Evolutionary conservation across 345 rosid genomes (phyloP).

Genomic region (Turritis glabra): DNA sequence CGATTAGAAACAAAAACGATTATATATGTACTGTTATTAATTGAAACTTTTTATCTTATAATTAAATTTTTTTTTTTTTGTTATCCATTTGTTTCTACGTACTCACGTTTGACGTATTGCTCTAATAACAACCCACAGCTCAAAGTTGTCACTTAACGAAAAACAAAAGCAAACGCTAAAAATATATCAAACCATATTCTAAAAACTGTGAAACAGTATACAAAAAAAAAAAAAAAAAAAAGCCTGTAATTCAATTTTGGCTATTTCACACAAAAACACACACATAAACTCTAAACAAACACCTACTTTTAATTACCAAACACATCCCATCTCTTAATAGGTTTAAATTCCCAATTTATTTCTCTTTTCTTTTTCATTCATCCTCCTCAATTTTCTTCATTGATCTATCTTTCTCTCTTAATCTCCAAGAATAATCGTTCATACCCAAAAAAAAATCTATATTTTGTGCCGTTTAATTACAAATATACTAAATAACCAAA

Average conservation of each 20-base stretch:
- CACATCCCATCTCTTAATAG: background rate
- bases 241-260: background rate
- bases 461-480: background rate
- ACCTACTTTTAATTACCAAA: background rate
- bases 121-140: background rate
- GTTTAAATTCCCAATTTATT: conserved; percentile 8
- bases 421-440: background rate
- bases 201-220: background rate
- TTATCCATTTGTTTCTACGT: no score
- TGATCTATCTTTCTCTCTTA: background rate
- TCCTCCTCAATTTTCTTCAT: background rate
- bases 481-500: background rate
- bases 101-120: no score
- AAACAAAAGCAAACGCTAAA: background rate
- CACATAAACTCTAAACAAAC: background rate
- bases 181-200: background rate
- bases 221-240: background rate
- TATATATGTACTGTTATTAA: no score
- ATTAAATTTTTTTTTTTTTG: no score
- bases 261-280: background rate
- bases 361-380: background rate
- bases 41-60: no score
- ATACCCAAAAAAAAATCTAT: background rate
- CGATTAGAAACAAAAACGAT: no score
- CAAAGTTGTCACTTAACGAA: conserved; percentile 13